Conservation (phyloP, 495 filamentous ascomycete species). For the Neurospora discreta region DNA sequence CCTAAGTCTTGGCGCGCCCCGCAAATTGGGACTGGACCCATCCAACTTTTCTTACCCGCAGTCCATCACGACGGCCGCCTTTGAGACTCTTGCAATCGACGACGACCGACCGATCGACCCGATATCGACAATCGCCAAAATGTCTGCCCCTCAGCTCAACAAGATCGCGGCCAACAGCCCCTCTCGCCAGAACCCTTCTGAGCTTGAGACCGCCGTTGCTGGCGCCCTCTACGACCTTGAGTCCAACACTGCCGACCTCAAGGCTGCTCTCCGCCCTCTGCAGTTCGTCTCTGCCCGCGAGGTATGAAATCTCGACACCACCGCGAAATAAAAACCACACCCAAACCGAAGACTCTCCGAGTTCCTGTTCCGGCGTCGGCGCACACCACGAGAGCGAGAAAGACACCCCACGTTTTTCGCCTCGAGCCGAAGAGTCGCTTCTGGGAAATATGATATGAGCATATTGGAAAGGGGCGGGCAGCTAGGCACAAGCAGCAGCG, state of each 20-base stretch:
- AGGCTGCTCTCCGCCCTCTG: slow-evolving; percentile 80
- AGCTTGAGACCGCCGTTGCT: slow-evolving; percentile 90
- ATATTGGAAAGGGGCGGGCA: slow-evolving; percentile 14
- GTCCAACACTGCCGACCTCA: slow-evolving; percentile 94
- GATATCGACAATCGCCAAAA: slow-evolving; percentile 32
- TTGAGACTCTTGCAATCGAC: slow-evolving; percentile 7
- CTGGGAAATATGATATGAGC: slow-evolving; percentile 22
- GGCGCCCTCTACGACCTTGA: slow-evolving; percentile 94
- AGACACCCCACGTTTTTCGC: slow-evolving; percentile 4
- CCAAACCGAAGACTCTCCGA: slow-evolving; percentile 13
- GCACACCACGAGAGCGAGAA: neutral
- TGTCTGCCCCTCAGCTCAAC: slow-evolving; percentile 60
- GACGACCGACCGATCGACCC: slow-evolving; percentile 10
- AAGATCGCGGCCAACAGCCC: slow-evolving; percentile 97
- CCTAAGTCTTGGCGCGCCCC: slow-evolving; percentile 12
- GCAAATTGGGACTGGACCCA: neutral
- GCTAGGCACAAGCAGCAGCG: neutral
- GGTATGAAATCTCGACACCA: slow-evolving; percentile 56
- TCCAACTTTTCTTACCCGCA: slow-evolving; percentile 7
- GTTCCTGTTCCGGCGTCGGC: slow-evolving; percentile 30
- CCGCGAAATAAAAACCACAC: neutral
- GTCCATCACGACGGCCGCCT: slow-evolving; percentile 1
- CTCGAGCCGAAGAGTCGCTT: slow-evolving; percentile 17
- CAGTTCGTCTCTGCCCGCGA: slow-evolving; percentile 96
- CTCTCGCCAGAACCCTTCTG: slow-evolving; percentile 82